These are phyloP conservation scores for Fusarium kyushuense DNA, from an alignment of 2,329 filamentous ascomycete species.

Conservation along the genomic window DNA sequence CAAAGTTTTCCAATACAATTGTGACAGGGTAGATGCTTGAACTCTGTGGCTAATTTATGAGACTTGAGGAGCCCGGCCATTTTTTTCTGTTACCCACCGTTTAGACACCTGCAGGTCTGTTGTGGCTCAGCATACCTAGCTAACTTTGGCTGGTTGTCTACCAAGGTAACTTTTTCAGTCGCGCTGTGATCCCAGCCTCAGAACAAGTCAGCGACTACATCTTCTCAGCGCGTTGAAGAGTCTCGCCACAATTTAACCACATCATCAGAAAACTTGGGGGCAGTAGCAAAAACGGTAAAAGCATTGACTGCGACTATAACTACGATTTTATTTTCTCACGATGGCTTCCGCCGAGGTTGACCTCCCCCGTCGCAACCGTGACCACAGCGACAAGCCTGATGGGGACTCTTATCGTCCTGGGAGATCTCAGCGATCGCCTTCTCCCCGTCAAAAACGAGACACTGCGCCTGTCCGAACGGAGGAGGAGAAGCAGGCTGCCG, in stretches of 20 bases:
- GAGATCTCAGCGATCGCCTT: conserved; percentile 43
- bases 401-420: no score
- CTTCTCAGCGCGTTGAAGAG: conserved; percentile 22
- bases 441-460: conserved; percentile 52
- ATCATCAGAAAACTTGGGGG: conserved; percentile 20
- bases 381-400: no score
- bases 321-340: conserved; percentile 1
- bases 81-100: no score
- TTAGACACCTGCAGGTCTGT: background rate
- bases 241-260: conserved; percentile 19
- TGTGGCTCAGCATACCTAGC: background rate
- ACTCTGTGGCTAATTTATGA: no score
- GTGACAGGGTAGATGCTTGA: no score
- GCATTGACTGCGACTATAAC: conserved; percentile 8
- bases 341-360: conserved; percentile 65
- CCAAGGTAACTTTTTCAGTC: conserved; percentile 39
- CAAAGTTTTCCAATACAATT: no score
- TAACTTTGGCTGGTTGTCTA: conserved; percentile 9
- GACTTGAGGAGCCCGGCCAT: no score
- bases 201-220: conserved; percentile 36
- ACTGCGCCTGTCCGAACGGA: conserved; percentile 66
- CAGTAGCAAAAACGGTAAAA: conserved; percentile 8
- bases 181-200: conserved; percentile 22
- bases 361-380: no score
- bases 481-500: conserved; percentile 87